These are phyloP conservation scores for Vaccinium corymbosum DNA, from an alignment of 148 eudicot species.

Conservation along the genomic window DNA sequence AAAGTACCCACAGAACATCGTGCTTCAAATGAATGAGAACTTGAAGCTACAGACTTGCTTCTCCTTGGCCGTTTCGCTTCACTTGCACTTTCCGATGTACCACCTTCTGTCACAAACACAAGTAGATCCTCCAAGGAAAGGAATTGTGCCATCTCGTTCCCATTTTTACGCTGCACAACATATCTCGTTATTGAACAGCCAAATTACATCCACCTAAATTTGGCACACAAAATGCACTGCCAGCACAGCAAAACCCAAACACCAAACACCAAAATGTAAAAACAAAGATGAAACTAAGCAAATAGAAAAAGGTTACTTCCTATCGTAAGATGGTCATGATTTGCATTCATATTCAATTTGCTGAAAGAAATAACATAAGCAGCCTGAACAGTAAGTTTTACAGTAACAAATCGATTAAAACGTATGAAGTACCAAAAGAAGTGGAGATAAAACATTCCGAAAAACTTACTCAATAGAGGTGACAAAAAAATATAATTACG, in stretches of 20 bases:
- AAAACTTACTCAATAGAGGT: neutral
- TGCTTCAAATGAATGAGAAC: conserved; percentile 34
- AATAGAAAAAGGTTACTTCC: neutral
- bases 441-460: neutral
- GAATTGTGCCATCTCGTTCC: conserved; percentile 25
- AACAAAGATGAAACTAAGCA: neutral
- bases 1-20: conserved; percentile 58
- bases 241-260: neutral
- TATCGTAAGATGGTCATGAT: no score
- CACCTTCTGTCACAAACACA: conserved; percentile 33
- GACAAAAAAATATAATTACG: neutral
- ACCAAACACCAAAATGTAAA: neutral
- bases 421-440: neutral
- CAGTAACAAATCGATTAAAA: neutral
- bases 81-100: conserved; percentile 22
- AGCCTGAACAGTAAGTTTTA: neutral
- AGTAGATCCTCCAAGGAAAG: conserved; percentile 50
- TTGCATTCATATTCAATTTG: neutral
- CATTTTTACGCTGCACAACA: conserved; percentile 42
- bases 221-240: conserved; percentile 1
- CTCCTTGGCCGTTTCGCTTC: conserved; percentile 36
- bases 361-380: neutral
- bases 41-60: conserved; percentile 30
- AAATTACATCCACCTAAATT: conserved; percentile 2
- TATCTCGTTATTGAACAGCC: conserved; percentile 13